phyloP scores from a whole-genome alignment of 2,329 filamentous ascomycete genomes.

The Nemania sp. region DNA sequence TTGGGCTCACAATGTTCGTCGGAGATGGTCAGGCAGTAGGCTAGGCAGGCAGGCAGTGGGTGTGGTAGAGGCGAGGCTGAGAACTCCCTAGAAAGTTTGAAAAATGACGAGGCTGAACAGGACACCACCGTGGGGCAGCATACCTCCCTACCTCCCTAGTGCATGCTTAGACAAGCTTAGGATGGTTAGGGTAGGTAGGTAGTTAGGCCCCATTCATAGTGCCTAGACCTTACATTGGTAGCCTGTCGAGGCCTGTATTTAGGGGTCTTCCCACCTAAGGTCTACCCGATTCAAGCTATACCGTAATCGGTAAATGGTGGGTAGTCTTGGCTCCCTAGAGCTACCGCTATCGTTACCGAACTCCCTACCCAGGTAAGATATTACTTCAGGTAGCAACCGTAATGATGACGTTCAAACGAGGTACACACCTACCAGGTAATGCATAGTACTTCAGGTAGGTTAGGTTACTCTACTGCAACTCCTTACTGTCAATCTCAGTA shows the following conservation, averaged over 20 bases:
- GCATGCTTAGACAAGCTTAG: background rate
- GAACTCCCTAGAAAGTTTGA: constrained; percentile 32
- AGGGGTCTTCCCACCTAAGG: background rate
- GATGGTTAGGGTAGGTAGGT: too few relatives aligned
- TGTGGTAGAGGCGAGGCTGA: constrained; percentile 39
- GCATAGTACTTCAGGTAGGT: background rate
- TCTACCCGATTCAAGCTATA: background rate
- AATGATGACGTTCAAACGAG: background rate
- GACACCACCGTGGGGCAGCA: constrained; percentile 1
- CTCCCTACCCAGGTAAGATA: too few relatives aligned
- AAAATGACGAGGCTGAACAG: constrained; percentile 39
- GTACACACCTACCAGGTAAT: background rate
- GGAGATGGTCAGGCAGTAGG: background rate
- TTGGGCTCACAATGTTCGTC: constrained; percentile 22
- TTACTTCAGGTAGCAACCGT: too few relatives aligned
- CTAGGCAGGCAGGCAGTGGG: too few relatives aligned
- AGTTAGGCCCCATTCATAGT: background rate
- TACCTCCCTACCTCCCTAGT: background rate
- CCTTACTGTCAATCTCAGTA: background rate
- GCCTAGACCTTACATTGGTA: background rate
- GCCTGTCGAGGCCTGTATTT: background rate
- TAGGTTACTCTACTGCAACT: too few relatives aligned
- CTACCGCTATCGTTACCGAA: background rate
- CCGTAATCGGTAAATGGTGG: background rate
- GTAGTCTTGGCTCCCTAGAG: background rate